These are phyloP conservation scores for Lachancea lanzarotensis DNA, from an alignment of 805 yeast species.

Conservation along the genomic window DNA sequence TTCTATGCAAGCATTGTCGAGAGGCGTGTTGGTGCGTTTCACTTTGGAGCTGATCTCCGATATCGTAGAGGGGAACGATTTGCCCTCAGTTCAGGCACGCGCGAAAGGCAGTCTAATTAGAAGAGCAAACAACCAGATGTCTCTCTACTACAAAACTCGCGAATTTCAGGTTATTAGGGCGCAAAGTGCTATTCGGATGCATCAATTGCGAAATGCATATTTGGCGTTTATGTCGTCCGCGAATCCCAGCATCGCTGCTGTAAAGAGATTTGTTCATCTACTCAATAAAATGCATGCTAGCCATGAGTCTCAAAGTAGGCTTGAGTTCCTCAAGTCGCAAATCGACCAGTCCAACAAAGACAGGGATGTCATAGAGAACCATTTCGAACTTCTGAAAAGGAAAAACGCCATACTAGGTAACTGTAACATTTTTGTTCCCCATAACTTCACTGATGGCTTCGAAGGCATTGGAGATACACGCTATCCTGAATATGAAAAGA, in stretches of 20 bases:
- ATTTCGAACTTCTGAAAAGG: slow-evolving; percentile 71
- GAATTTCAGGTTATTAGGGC: slow-evolving; percentile 56
- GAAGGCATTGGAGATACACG: slow-evolving; percentile 11
- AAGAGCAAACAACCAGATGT: slow-evolving; percentile 27
- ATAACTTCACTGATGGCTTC: not conserved
- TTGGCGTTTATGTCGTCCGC: slow-evolving; percentile 58
- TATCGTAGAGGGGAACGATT: slow-evolving; percentile 42
- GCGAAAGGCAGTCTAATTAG: slow-evolving; percentile 46
- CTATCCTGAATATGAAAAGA: slow-evolving; percentile 49
- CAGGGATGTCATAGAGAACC: slow-evolving; percentile 68
- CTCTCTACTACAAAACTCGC: slow-evolving; percentile 48
- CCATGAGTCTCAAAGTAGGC: slow-evolving; percentile 63
- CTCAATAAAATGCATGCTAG: slow-evolving; percentile 68
- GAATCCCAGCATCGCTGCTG: slow-evolving; percentile 73
- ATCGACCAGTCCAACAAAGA: slow-evolving; percentile 63
- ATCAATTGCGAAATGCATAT: slow-evolving; percentile 65
- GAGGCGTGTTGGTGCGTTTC: slow-evolving; percentile 61
- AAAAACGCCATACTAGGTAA: slow-evolving; percentile 40
- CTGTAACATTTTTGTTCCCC: slow-evolving; percentile 5
- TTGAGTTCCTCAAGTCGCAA: slow-evolving; percentile 60
- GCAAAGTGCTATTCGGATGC: slow-evolving; percentile 68
- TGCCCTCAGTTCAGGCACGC: slow-evolving; percentile 44
- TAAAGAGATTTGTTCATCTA: slow-evolving; percentile 68
- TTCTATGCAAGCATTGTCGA: slow-evolving; percentile 47
- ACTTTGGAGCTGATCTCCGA: slow-evolving; percentile 47